Base-by-base conservation (phyloP, 2,329 filamentous ascomycete genomes). In the Leptographium lundbergii region DNA sequence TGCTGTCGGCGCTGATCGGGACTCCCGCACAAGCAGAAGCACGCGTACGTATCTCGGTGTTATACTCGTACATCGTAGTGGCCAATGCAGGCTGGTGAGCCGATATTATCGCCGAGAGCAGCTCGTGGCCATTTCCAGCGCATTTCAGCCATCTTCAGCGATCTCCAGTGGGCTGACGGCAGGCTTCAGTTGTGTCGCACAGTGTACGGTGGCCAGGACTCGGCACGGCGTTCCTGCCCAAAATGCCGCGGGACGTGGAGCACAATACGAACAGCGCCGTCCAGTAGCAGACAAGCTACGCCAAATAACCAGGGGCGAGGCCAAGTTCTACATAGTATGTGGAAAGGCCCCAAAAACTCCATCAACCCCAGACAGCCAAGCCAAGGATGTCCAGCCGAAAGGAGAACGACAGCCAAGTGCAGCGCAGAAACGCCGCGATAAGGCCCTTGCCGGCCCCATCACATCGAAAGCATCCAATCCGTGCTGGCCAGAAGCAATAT, bases 381-480 rank as follows among this genome's bases (percentile, higher is more conserved):
- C 48, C 48, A 51, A 51, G 48, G 48, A 51, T 51, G 48, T 51
- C 48, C 48, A 51, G 48, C 48, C 48, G 51, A 54, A 54, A 36
- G 32, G n/a, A 54, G 32, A 34, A 42, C 42, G 32, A 55, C n/a
- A 25, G 10, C 32, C 25, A 32, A 54, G n/a, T 27, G 1, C 29
- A 54, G 47, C 4, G 48, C 48, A 29, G 25, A 51, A 51, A 39
- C 34, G 36, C 36, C 34, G 34, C 36, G 54, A 56, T 56, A 56
- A 48, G 39, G 54, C 54, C n/a, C 54, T 27, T 29, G 39, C 55
- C n/a, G 19, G 27, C 7, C 34, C 53, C 36, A 55, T 13, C 32
- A 55, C 34, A 54, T 22, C 51, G 51, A 29, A 34, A 54, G 51
- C 51, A 24, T 59, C 57, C 57, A 59, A 59, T 59, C 57, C 36